These are phyloP conservation scores for Avena insularis DNA, from an alignment of 176 grass and related monocot genomes.

Conservation along the genomic window DNA sequence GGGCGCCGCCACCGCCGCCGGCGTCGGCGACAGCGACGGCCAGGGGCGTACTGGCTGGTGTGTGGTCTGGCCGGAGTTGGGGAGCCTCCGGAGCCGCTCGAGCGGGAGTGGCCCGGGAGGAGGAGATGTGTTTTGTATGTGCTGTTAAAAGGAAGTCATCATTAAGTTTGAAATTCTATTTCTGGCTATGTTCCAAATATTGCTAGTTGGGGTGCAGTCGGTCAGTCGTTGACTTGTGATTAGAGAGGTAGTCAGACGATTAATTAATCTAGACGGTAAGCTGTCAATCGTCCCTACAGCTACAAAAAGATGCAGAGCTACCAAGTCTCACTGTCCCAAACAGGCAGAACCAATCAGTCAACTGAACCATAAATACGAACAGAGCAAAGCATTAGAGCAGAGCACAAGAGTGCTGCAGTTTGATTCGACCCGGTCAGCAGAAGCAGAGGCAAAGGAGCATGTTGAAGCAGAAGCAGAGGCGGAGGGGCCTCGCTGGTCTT, in stretches of 20 bases:
- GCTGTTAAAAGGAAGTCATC: not conserved
- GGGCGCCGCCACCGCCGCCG: no score
- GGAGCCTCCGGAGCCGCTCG: no score
- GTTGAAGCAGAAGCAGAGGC: not conserved
- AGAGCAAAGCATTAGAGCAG: not conserved
- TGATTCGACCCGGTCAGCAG: not conserved
- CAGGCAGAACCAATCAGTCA: not conserved
- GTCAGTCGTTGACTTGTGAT: not conserved
- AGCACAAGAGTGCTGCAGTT: not conserved
- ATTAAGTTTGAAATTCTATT: not conserved
- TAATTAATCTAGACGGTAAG: not conserved
- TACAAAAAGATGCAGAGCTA: not conserved
- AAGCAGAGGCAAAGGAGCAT: not conserved
- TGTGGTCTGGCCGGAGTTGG: no score
- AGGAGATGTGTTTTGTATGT: no score
- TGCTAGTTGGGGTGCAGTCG: not conserved
- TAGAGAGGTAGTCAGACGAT: not conserved
- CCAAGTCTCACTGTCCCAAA: not conserved
- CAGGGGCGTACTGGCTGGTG: no score
- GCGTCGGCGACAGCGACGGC: no score
- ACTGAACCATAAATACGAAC: not conserved
- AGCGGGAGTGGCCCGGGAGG: no score
- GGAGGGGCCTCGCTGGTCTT: not conserved
- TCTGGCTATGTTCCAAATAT: not conserved
- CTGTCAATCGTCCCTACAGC: not conserved